These are phyloP conservation scores for Ramalina peruviana DNA, from an alignment of 495 filamentous ascomycete species.

Conservation along the genomic window DNA sequence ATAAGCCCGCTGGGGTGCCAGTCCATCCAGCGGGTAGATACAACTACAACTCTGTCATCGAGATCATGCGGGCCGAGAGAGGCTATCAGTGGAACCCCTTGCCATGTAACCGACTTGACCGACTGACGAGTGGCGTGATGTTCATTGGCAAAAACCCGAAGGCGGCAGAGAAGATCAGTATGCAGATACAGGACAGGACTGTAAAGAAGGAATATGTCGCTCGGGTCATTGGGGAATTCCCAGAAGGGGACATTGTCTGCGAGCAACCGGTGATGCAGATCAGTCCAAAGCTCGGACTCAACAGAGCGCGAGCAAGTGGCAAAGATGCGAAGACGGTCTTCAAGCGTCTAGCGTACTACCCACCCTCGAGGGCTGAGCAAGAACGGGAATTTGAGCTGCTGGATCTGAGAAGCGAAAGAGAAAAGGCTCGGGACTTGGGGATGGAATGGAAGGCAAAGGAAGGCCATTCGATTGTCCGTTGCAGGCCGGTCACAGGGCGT, in stretches of 20 bases:
- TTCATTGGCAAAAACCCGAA: slow-evolving; percentile 78
- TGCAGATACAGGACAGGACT: slow-evolving; percentile 56
- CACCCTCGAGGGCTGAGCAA: slow-evolving; percentile 30
- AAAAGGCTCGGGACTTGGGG: slow-evolving; percentile 9
- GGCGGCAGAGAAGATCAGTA: slow-evolving; percentile 61
- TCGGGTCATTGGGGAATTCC: slow-evolving; percentile 80
- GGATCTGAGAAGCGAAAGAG: slow-evolving; percentile 9
- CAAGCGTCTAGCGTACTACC: slow-evolving; percentile 77
- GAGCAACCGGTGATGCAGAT: slow-evolving; percentile 89
- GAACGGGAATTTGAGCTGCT: slow-evolving; percentile 18
- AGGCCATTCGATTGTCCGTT: slow-evolving; percentile 90
- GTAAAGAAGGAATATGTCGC: slow-evolving; percentile 93
- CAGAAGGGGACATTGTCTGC: slow-evolving; percentile 61
- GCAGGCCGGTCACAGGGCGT: slow-evolving; percentile 80
- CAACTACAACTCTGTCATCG: slow-evolving; percentile 82
- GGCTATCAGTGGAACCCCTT: slow-evolving; percentile 55
- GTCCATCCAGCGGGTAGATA: slow-evolving; percentile 93
- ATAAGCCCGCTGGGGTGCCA: slow-evolving; percentile 88
- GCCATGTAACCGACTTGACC: slow-evolving; percentile 86
- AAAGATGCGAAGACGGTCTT: slow-evolving; percentile 85
- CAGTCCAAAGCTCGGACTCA: slow-evolving; percentile 87
- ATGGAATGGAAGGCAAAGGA: slow-evolving; percentile 23
- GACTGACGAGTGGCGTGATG: slow-evolving; percentile 92
- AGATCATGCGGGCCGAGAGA: slow-evolving; percentile 78
- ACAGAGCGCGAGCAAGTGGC: slow-evolving; percentile 81